Evolutionary conservation across 805 yeast species (phyloP).

Genomic region (Lachancea kluyveri): DNA sequence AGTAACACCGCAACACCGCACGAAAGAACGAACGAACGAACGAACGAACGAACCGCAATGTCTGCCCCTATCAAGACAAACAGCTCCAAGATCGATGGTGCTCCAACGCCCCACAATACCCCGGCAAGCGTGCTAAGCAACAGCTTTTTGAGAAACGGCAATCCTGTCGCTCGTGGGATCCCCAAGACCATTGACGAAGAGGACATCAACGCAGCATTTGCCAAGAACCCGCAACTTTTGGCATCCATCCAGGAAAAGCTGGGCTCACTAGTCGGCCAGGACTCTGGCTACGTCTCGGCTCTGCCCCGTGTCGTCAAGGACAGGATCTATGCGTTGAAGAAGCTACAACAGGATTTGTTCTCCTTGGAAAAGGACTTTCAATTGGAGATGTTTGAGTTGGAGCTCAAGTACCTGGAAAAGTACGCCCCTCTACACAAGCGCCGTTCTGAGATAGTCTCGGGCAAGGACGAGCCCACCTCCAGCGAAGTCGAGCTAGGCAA

Average conservation of each 20-base stretch:
- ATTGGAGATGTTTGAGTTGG: slow-evolving; percentile 78
- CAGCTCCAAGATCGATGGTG: slow-evolving; percentile 72
- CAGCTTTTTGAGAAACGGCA: slow-evolving; percentile 58
- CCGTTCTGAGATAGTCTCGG: slow-evolving; percentile 67
- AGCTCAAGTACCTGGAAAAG: slow-evolving; percentile 65
- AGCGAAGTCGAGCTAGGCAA: slow-evolving; percentile 79
- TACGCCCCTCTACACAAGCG: slow-evolving; percentile 72
- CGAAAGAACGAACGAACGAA: too few species aligned
- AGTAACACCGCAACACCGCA: too few species aligned
- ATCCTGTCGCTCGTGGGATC: slow-evolving; percentile 45
- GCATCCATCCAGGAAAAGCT: slow-evolving; percentile 87
- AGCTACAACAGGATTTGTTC: slow-evolving; percentile 73
- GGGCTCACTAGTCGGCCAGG: slow-evolving; percentile 76
- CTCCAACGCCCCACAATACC: slow-evolving; percentile 98
- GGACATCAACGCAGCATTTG: slow-evolving; percentile 42
- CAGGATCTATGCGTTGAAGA: slow-evolving; percentile 76
- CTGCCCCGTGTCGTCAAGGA: slow-evolving; percentile 69
- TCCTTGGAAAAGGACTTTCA: slow-evolving; percentile 87
- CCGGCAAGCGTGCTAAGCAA: slow-evolving; percentile 76
- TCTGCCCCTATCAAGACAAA: slow-evolving; percentile 81
- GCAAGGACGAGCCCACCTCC: slow-evolving; percentile 67
- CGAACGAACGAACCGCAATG: slow-evolving; percentile 42
- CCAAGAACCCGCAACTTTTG: slow-evolving; percentile 75
- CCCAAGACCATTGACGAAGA: slow-evolving; percentile 73
- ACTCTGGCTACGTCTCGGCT: slow-evolving; percentile 68